Base-by-base conservation (phyloP, 2,329 filamentous ascomycete species). In the Trichoderma afroharzianum region DNA sequence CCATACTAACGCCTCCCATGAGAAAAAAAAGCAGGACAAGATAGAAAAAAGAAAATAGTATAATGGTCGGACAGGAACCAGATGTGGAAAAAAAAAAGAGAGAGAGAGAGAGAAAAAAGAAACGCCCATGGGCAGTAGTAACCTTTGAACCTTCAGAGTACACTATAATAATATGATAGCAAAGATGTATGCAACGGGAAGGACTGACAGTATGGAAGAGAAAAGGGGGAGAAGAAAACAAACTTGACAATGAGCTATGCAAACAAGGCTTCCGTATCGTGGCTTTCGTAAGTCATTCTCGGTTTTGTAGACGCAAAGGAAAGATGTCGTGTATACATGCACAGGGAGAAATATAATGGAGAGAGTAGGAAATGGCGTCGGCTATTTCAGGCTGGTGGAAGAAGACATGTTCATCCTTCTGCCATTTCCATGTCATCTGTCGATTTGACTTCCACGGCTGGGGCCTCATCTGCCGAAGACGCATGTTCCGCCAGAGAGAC, bases 381-480 rank as follows among this genome's bases (percentile, higher is more conserved):
- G 33, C 26, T 14, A 59, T 39, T 14, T 32, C 4, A 15, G 7
- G 26, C 11, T 28, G 53, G 21, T 32, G 21, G 5, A 68, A n/a
- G 18, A 2, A 3, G 3, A 50, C 24, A 5, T 14, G 71, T 39
- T 71, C 71, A 53, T 78, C 77, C 71, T 75, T 74, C 74, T 15
- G 47, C 55, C 24, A 73, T 72, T 26, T 76, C 76, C 74, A 78
- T 78, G 43, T 76, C 79, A 61, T 78, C 76, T 24, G 76, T 66
- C 66, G 74, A 72, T 61, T 76, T 79, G 18, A 72, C 63, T 26
- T 79, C 78, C 69, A 71, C 47, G 63, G 74, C 71, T 14, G 74
- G 68, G 6, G 77, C 63, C 30, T 80, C 78, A 47, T 74, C 75
- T 21, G 70, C 26, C 21, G 72, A 75, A 11, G 73, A 76, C 6